Conservation (phyloP, 108 stramenopile species). For the Nitzschia inconspicua region DNA sequence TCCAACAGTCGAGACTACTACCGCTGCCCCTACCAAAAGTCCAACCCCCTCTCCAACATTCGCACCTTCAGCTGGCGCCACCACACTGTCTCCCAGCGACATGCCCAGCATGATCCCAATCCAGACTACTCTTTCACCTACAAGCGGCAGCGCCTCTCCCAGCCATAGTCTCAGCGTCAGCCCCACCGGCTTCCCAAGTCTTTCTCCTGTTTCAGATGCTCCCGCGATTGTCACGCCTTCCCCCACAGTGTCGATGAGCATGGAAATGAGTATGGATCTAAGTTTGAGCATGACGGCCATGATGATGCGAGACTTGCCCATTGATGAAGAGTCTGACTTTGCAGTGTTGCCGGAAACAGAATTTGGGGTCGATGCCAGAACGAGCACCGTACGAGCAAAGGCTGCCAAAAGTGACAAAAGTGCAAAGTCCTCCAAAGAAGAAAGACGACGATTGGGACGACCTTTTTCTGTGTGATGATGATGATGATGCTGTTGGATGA, state of each 20-base stretch:
- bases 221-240: background rate
- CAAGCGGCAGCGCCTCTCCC: no score
- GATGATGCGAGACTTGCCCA: background rate
- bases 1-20: background rate
- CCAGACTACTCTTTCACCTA: no score
- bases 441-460: background rate
- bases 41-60: background rate
- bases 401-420: background rate
- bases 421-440: background rate
- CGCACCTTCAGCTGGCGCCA: background rate
- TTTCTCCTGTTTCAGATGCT: no score
- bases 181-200: no score
- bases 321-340: background rate
- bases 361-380: background rate
- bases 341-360: background rate
- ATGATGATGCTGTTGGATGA: no score
- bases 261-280: slow-evolving; percentile 22
- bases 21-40: background rate
- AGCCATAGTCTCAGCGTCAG: no score
- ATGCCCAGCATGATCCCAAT: no score
- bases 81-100: background rate
- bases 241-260: slow-evolving; percentile 22
- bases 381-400: background rate
- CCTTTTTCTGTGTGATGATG: no score
- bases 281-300: background rate